These are phyloP conservation scores for Silene coronaria DNA, from an alignment of 179 eudicot genomes.

Conservation along the genomic window DNA sequence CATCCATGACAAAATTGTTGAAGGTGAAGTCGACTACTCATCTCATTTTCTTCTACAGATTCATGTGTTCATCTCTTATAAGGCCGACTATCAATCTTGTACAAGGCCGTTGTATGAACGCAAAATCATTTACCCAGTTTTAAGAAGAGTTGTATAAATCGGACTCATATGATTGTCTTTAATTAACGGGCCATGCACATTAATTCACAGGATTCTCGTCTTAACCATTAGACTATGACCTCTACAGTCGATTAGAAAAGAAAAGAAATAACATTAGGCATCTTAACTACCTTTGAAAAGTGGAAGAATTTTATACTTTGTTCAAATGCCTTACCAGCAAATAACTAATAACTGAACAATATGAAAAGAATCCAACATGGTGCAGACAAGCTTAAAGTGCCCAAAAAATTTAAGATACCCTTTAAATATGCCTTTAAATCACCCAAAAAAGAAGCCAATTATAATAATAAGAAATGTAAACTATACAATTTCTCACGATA, in stretches of 20 bases:
- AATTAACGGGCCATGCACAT: too few relatives aligned
- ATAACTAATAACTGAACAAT: slow-evolving; percentile 13
- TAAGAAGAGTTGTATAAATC: too few relatives aligned
- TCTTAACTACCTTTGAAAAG: not conserved
- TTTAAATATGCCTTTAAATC: not conserved
- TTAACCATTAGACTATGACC: too few relatives aligned
- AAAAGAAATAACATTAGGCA: not conserved
- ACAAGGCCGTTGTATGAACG: too few relatives aligned
- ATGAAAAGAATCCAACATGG: slow-evolving; percentile 17
- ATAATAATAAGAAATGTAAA: not conserved
- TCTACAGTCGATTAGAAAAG: not conserved
- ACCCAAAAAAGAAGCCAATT: not conserved
- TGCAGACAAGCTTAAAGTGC: not conserved
- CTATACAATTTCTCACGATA: not conserved
- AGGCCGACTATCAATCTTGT: too few relatives aligned
- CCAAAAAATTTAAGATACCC: slow-evolving; percentile 3
- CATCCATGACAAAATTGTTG: too few relatives aligned
- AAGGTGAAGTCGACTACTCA: too few relatives aligned
- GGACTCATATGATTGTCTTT: too few relatives aligned
- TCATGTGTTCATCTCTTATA: too few relatives aligned
- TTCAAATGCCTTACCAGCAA: not conserved
- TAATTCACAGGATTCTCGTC: too few relatives aligned
- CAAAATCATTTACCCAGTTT: too few relatives aligned
- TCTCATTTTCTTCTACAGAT: too few relatives aligned
- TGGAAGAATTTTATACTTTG: not conserved